Base-by-base conservation (phyloP, 2,329 filamentous ascomycete genomes). In the Ophiostoma piceae region DNA sequence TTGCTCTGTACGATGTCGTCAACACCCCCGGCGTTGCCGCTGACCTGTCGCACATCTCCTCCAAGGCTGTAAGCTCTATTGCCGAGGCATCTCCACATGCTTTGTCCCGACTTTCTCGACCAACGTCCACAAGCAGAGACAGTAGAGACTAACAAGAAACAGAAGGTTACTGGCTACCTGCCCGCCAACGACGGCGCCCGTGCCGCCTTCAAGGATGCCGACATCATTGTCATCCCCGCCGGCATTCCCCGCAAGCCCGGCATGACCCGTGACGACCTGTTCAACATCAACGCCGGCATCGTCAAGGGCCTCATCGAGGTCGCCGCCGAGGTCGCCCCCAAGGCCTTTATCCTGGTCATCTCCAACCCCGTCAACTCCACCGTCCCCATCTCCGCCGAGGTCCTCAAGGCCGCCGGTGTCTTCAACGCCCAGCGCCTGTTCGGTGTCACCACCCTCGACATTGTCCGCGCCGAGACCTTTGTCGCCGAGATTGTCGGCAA, bases 361-460 rank as follows among this genome's bases (percentile, higher is more conserved):
- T 98, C 94, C 78, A 99, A 99, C 88, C 95, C 95, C 71, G 95
- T 99, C 82, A 99, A 99, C 90, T 97, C 93, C 68, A 99, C 95
- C 71, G 95, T 99, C 71, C 95, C 95, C 74, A 97, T 99, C 78
- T 92, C 95, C 74, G 95, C 94, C 76, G 95, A 99, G 85, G 92
- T 97, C 72, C 90, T 99, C 80, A 98, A 97, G 88, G 85, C 87
- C 76, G 93, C 93, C 80, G 89, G 89, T 76, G 92, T 96, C 78
- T 99, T 98, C 83, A 91, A 99, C 85, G 85, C 95, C 75, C 91
- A 95, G 87, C 93, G 91, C 80, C 90, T 99, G 73, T 99, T 99
- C 79, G 95, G 95, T 86, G 95, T 99, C 79, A 99, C 95, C 78
- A 98, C 95, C 67, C 90, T 99, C 76, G 95, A 99, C 81, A 94